These are phyloP conservation scores for Pyrenula aspistea DNA, from an alignment of 495 filamentous ascomycete species.

Conservation along the genomic window DNA sequence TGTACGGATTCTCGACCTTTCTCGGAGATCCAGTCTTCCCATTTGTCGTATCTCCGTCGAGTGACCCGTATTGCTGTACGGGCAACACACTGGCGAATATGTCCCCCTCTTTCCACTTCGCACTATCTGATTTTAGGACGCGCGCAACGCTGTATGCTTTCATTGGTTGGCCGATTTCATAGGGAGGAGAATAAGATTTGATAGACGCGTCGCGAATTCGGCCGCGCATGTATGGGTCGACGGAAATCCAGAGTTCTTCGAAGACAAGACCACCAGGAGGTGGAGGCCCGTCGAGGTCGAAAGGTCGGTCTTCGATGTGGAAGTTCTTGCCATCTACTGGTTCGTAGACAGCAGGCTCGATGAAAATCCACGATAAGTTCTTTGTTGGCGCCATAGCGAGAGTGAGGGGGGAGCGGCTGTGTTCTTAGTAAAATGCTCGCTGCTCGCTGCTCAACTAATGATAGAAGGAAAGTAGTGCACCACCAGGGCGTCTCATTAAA, in stretches of 20 bases:
- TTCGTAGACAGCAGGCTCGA: conserved; percentile 39
- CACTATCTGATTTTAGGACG: conserved; percentile 53
- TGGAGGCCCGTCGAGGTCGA: conserved; percentile 42
- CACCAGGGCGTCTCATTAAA: not conserved
- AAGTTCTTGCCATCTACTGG: conserved; percentile 55
- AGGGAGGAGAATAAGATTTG: conserved; percentile 56
- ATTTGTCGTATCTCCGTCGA: conserved; percentile 12
- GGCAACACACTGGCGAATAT: conserved; percentile 46
- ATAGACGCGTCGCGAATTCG: conserved; percentile 24
- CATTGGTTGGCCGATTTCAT: conserved; percentile 42
- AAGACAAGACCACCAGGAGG: conserved; percentile 50
- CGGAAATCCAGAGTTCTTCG: conserved; percentile 53
- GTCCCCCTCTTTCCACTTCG: conserved; percentile 53
- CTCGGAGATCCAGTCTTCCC: conserved; percentile 38
- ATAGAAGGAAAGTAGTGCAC: not conserved
- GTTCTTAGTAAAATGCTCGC: no score
- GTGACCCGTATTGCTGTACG: conserved; percentile 46
- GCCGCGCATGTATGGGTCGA: conserved; percentile 67
- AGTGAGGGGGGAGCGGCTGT: no score
- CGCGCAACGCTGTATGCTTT: conserved; percentile 42
- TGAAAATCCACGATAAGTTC: conserved; percentile 38
- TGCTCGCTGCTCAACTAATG: no score
- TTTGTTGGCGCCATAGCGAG: not conserved
- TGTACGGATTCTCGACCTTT: conserved; percentile 44
- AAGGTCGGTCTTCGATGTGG: conserved; percentile 40